Conservation (phyloP, 2,329 filamentous ascomycete species). For the Dryadomyces quercivorus region DNA sequence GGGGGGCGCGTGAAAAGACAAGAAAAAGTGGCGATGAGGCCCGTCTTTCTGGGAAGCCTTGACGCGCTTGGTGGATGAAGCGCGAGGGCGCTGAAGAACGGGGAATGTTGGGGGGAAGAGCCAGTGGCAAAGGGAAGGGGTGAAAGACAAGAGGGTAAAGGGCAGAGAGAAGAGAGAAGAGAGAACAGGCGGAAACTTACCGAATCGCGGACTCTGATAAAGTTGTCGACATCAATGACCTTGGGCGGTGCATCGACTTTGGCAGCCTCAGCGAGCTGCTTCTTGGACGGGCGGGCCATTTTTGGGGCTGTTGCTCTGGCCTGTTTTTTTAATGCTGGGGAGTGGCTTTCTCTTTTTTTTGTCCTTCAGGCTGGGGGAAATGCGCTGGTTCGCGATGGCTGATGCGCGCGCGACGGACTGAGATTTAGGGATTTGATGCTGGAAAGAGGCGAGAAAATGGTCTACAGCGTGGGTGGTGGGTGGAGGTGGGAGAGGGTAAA, state of each 20-base stretch:
- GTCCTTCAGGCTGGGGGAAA: not conserved
- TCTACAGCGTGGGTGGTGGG: not conserved
- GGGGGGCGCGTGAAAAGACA: not conserved
- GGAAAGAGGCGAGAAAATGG: not conserved
- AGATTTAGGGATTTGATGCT: slow-evolving; percentile 5
- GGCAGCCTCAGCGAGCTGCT: slow-evolving; percentile 15
- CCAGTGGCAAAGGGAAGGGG: not conserved
- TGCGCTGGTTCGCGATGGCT: slow-evolving; percentile 1
- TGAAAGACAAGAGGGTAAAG: not conserved
- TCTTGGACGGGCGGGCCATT: slow-evolving; percentile 17
- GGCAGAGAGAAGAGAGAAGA: too few species aligned
- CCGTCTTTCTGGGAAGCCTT: not conserved
- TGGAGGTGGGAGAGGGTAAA: not conserved
- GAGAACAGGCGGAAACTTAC: too few species aligned
- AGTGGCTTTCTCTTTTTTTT: not conserved
- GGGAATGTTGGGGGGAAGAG: not conserved
- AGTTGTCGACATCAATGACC: slow-evolving; percentile 59
- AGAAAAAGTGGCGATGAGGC: not conserved
- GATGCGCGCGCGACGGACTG: not conserved
- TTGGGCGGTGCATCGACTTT: slow-evolving; percentile 24
- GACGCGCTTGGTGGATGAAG: not conserved
- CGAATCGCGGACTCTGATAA: slow-evolving; percentile 67
- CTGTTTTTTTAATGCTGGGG: not conserved
- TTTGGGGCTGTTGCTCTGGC: slow-evolving; percentile 3
- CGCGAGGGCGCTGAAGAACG: not conserved